These are phyloP conservation scores for Daedalea quercina DNA, from an alignment of 768 basidiomycete species.

Conservation along the genomic window DNA sequence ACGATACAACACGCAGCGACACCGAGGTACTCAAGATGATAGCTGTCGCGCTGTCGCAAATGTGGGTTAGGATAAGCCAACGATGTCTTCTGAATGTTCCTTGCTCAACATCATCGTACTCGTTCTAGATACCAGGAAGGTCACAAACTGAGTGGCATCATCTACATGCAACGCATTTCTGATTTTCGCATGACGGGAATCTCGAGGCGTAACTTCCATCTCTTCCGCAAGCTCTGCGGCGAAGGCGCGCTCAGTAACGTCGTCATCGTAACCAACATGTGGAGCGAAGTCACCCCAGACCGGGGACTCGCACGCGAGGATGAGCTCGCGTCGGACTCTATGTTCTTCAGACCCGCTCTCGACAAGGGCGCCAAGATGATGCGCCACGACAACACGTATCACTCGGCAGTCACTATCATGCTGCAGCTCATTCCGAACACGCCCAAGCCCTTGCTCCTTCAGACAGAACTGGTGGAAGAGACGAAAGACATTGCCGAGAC, in stretches of 20 bases:
- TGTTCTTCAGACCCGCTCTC: constrained; percentile 94
- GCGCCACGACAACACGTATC: constrained; percentile 34
- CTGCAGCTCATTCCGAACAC: constrained; percentile 32
- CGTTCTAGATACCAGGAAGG: constrained; percentile 11
- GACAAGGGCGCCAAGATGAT: constrained; percentile 41
- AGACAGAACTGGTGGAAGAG: constrained; percentile 46
- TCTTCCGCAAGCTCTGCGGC: constrained; percentile 19
- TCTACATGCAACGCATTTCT: constrained; percentile 20
- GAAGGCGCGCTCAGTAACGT: constrained; percentile 14
- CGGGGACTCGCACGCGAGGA: constrained; percentile 5
- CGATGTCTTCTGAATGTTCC: neutral
- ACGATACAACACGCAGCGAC: constrained; percentile 10
- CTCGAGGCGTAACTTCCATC: constrained; percentile 6
- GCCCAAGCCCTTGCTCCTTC: constrained; percentile 42
- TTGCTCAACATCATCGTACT: too few species aligned
- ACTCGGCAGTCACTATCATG: constrained; percentile 36
- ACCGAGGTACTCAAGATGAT: constrained; percentile 9
- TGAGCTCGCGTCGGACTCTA: constrained; percentile 47
- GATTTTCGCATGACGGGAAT: constrained; percentile 14
- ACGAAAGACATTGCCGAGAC: constrained; percentile 43
- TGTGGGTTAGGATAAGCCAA: constrained; percentile 3
- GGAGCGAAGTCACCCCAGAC: constrained; percentile 12
- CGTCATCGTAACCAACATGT: constrained; percentile 23
- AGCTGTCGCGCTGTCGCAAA: neutral
- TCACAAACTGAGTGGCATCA: constrained; percentile 12